Evolutionary conservation across 2,329 filamentous ascomycete genomes (phyloP).

Genomic region (Fusarium ramigenum): DNA sequence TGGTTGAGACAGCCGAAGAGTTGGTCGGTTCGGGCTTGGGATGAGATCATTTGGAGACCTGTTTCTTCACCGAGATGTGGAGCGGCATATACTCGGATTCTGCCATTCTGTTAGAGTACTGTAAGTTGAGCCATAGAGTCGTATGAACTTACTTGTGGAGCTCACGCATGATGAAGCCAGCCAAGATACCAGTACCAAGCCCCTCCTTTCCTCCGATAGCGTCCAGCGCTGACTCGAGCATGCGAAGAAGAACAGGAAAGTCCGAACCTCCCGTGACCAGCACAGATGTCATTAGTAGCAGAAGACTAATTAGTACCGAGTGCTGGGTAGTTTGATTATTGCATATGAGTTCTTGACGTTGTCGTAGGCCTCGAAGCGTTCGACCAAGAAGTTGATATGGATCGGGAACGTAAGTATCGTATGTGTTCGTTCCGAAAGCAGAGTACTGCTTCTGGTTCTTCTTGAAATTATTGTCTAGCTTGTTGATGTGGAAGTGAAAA

Average conservation of each 20-base stretch:
- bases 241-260: slow-evolving; percentile 39
- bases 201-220: slow-evolving; percentile 39
- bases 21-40: slow-evolving; percentile 24
- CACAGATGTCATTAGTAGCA: slow-evolving; percentile 36
- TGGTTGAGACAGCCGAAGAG: slow-evolving; percentile 38
- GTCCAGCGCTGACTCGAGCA: slow-evolving; percentile 41
- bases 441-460: not conserved
- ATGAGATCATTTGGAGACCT: slow-evolving; percentile 39
- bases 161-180: slow-evolving; percentile 38
- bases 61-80: slow-evolving; percentile 39
- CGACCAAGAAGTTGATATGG: slow-evolving; percentile 29
- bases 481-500: slow-evolving; percentile 31
- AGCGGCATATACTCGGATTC: slow-evolving; percentile 39
- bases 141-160: slow-evolving; percentile 43
- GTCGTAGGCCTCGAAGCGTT: slow-evolving; percentile 24
- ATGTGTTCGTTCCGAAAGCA: not conserved
- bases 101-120: not conserved
- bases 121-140: too few species aligned
- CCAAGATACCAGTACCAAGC: slow-evolving; percentile 26
- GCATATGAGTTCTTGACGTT: slow-evolving; percentile 26
- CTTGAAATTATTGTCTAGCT: not conserved
- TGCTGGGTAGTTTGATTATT: slow-evolving; percentile 18
- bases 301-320: slow-evolving; percentile 35
- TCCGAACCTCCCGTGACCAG: slow-evolving; percentile 43
- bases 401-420: not conserved